Conservation (phyloP, 179 eudicot species). For the Amaranthus tricolor region DNA sequence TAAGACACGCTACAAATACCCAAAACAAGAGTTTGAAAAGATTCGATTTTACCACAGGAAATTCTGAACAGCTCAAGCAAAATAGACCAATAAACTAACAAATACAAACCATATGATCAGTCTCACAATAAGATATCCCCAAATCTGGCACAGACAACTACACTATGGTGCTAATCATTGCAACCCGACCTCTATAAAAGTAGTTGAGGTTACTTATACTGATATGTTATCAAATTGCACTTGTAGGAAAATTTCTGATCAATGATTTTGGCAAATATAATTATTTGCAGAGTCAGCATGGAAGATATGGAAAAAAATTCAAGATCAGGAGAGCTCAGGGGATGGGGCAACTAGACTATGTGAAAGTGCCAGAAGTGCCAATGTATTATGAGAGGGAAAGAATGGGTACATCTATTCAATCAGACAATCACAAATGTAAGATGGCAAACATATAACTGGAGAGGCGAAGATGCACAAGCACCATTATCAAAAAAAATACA, state of each 20-base stretch:
- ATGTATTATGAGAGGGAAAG: background rate
- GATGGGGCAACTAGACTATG: background rate
- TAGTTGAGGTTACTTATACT: background rate
- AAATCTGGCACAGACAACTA: background rate
- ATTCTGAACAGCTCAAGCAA: background rate
- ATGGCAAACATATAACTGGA: background rate
- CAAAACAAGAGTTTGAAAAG: background rate
- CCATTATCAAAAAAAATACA: background rate
- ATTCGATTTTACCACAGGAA: background rate
- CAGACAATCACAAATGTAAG: background rate
- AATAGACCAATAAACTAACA: background rate
- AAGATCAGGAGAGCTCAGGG: background rate
- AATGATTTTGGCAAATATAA: background rate
- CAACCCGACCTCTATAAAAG: background rate
- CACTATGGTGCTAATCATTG: background rate
- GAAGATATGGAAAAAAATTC: background rate
- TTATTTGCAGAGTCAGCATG: background rate
- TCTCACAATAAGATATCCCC: background rate
- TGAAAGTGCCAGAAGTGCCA: background rate
- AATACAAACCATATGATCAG: background rate
- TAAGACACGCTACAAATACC: background rate
- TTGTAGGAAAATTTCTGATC: background rate
- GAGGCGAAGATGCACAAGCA: background rate
- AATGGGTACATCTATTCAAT: background rate
- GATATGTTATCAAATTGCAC: background rate